These are phyloP conservation scores for Trichoderma gracile DNA, from an alignment of 2,329 filamentous ascomycete species.

Conservation along the genomic window DNA sequence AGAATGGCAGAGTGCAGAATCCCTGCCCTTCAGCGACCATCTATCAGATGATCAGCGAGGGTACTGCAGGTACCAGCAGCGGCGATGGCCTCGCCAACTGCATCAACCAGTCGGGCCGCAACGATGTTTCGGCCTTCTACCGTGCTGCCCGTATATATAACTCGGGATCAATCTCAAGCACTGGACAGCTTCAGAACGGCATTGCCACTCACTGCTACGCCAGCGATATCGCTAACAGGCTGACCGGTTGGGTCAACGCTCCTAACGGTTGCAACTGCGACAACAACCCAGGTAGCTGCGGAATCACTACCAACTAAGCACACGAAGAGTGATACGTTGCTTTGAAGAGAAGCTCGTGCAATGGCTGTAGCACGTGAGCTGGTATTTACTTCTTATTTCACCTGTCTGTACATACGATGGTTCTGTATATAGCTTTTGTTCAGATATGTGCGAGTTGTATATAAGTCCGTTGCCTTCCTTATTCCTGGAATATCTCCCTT, in stretches of 20 bases:
- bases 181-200: conserved; percentile 28
- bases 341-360: background rate
- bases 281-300: conserved; percentile 17
- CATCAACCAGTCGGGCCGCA: conserved; percentile 18
- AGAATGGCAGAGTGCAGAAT: conserved; percentile 28
- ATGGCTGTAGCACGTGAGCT: background rate
- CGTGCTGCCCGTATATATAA: conserved; percentile 32
- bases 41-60: conserved; percentile 43
- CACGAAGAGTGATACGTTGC: background rate
- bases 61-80: conserved; percentile 43
- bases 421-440: conserved; percentile 7
- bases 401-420: background rate
- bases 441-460: background rate
- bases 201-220: conserved; percentile 31
- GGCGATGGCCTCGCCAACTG: conserved; percentile 43
- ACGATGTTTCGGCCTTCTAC: conserved; percentile 26
- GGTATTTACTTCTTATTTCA: background rate
- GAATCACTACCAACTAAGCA: background rate
- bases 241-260: conserved; percentile 31
- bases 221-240: conserved; percentile 30
- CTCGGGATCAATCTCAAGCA: conserved; percentile 29
- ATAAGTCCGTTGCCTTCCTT: too few species aligned
- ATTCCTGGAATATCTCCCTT: too few species aligned
- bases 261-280: conserved; percentile 30
- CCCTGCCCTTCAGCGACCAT: conserved; percentile 35